Conservation (phyloP, 2,329 filamentous ascomycete genomes). For the Didymella exigua region DNA sequence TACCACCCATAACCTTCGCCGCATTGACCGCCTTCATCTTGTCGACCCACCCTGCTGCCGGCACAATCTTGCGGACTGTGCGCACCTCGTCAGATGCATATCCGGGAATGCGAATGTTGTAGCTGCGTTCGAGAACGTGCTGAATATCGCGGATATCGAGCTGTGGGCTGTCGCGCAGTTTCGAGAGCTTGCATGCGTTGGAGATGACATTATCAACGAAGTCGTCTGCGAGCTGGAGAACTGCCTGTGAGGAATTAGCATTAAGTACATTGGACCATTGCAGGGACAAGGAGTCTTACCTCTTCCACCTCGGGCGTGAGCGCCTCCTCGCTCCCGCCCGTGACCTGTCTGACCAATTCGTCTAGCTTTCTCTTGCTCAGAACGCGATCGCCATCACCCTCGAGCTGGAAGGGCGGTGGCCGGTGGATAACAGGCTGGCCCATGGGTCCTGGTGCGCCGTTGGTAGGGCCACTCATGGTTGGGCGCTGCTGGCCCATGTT, state of each 20-base stretch:
- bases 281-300: slow-evolving; percentile 60
- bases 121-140: slow-evolving; percentile 64
- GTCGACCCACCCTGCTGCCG: slow-evolving; percentile 84
- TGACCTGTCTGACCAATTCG: slow-evolving; percentile 91
- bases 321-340: slow-evolving; percentile 78
- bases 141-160: slow-evolving; percentile 77
- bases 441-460: slow-evolving; percentile 80
- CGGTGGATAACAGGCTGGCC: slow-evolving; percentile 84
- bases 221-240: slow-evolving; percentile 87
- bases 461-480: slow-evolving; percentile 79
- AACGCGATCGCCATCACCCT: slow-evolving; percentile 89
- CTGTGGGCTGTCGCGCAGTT: slow-evolving; percentile 86
- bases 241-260: slow-evolving; percentile 62
- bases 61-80: slow-evolving; percentile 91
- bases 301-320: slow-evolving; percentile 95
- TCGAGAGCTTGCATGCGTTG: slow-evolving; percentile 86
- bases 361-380: slow-evolving; percentile 98
- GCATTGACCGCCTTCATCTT: slow-evolving; percentile 98
- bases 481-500: slow-evolving; percentile 74
- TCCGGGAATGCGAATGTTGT: slow-evolving; percentile 82
- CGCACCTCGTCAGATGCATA: slow-evolving; percentile 94
- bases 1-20: slow-evolving; percentile 71
- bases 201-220: slow-evolving; percentile 93
- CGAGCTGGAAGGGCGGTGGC: slow-evolving; percentile 81
- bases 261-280: neutral